Percentiles rank a stretch among this genome's conserved stretches.
These are phyloP conservation scores for Silene conica DNA, from an alignment of 148 eudicot species.

Conservation along the genomic window DNA sequence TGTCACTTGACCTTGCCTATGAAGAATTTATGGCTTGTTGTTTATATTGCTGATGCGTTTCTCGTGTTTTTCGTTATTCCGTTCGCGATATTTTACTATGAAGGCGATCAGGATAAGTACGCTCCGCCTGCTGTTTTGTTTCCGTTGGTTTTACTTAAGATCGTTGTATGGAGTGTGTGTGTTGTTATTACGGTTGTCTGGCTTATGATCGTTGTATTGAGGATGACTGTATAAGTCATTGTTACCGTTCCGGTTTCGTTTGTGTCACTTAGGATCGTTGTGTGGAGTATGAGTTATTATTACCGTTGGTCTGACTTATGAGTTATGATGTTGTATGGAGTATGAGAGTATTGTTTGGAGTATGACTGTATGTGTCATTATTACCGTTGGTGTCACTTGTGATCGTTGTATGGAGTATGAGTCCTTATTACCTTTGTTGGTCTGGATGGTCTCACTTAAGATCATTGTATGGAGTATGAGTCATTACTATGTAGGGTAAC, in stretches of 20 bases:
- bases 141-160: background rate
- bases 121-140: background rate
- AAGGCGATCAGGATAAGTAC: constrained; percentile 97
- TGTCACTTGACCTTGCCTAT: constrained; percentile 88
- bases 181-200: background rate
- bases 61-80: constrained; percentile 92
- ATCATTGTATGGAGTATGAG: background rate
- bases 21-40: constrained; percentile 88
- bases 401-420: background rate
- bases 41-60: constrained; percentile 73
- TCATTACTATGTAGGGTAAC: background rate
- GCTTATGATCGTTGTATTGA: background rate
- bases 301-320: background rate
- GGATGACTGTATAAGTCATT: background rate
- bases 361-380: too few species aligned
- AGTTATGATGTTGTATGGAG: too few species aligned
- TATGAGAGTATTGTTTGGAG: background rate
- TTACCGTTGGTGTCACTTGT: too few species aligned
- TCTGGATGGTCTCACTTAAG: too few species aligned
- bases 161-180: background rate
- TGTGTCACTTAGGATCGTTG: background rate
- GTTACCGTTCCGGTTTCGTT: too few species aligned
- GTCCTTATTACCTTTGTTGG: too few species aligned
- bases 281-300: background rate
- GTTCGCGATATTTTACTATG: constrained; percentile 93